Percentiles rank a stretch among this genome's conserved stretches.
phyloP scores from a whole-genome alignment of 78 protist species.

The Chrysochromulina tobinii region DNA sequence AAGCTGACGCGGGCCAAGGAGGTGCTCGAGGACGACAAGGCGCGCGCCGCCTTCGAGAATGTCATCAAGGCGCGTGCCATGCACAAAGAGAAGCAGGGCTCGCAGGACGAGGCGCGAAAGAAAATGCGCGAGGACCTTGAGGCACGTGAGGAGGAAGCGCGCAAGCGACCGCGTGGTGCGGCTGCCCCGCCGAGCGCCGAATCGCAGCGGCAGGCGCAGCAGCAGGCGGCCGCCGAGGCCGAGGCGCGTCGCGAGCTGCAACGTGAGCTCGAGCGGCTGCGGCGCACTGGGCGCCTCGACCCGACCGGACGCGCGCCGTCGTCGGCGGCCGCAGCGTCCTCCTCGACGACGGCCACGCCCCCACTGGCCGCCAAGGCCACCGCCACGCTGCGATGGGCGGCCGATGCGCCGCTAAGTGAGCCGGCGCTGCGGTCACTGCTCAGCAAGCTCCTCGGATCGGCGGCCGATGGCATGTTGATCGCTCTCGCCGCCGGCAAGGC shows the following conservation, averaged over 20 bases:
- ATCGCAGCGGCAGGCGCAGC: background rate
- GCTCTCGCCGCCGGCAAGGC: too few species aligned
- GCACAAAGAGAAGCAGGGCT: background rate
- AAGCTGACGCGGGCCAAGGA: conserved; percentile 21
- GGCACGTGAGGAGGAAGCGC: background rate
- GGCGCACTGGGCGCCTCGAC: background rate
- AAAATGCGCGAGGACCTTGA: background rate
- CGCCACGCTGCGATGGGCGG: too few species aligned
- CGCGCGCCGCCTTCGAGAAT: background rate
- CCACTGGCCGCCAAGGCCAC: too few species aligned
- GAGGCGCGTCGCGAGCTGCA: background rate
- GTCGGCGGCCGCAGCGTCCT: too few species aligned
- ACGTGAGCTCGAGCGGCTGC: conserved; percentile 2
- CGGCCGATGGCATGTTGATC: too few species aligned
- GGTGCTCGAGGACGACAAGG: background rate
- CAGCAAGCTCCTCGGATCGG: too few species aligned
- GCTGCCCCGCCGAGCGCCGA: background rate
- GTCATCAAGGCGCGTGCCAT: background rate
- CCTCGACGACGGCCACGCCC: too few species aligned
- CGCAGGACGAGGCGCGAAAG: background rate
- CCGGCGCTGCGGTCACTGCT: too few species aligned
- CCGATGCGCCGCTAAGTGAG: too few species aligned
- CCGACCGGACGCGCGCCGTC: too few species aligned
- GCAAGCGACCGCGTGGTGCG: background rate
- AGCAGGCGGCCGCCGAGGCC: background rate